Evolutionary conservation across 176 grass and related monocot species (phyloP).

Genomic region (Ampelocalamus luodianensis): DNA sequence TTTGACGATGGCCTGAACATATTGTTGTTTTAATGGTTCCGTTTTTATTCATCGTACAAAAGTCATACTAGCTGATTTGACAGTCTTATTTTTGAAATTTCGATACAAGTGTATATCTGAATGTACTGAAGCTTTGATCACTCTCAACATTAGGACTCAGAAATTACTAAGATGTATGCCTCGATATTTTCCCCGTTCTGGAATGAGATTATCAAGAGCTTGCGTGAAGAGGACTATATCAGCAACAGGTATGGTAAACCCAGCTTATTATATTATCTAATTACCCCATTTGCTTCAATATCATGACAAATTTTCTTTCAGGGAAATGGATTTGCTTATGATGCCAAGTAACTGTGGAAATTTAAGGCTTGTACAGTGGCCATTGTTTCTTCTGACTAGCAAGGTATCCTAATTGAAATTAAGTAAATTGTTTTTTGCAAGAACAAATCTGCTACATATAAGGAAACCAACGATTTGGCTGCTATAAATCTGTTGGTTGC

Average conservation of each 20-base stretch:
- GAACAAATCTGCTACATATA: constrained; percentile 28
- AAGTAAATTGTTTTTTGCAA: constrained; percentile 29
- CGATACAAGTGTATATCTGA: neutral
- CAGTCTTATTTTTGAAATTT: neutral
- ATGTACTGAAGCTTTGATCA: neutral
- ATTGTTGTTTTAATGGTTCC: constrained; percentile 3
- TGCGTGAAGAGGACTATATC: constrained; percentile 95
- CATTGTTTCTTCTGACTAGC: constrained; percentile 92
- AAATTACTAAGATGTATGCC: constrained; percentile 67
- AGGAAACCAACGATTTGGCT: constrained; percentile 22
- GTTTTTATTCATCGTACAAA: neutral
- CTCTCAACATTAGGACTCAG: constrained; percentile 58
- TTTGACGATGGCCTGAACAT: neutral
- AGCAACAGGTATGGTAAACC: constrained; percentile 65
- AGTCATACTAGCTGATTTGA: neutral
- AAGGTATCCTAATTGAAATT: constrained; percentile 63
- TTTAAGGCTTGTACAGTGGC: constrained; percentile 89
- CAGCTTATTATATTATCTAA: constrained; percentile 4
- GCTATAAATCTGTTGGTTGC: constrained; percentile 39
- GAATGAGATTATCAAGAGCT: constrained; percentile 99
- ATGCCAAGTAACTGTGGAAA: constrained; percentile 94
- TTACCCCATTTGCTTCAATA: constrained; percentile 26
- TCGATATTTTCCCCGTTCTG: constrained; percentile 93
- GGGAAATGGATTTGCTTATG: constrained; percentile 97
- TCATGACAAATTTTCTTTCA: constrained; percentile 50